phyloP scores from a whole-genome alignment of 1,139 yeast genomes.

The Suhomyces terraborum region DNA sequence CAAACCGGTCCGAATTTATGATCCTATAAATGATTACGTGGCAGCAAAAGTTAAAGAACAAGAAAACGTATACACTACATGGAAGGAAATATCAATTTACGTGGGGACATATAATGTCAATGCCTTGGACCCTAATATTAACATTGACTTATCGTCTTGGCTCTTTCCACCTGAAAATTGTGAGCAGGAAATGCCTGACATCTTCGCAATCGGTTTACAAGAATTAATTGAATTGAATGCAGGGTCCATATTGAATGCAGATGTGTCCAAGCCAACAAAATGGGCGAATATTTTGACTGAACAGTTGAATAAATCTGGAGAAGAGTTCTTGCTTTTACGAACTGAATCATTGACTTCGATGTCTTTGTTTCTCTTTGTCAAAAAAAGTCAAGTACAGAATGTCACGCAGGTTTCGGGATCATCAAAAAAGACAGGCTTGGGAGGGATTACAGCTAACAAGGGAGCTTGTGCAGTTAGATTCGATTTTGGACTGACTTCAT shows the following conservation, averaged over 20 bases:
- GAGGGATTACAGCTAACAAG: conserved; percentile 90
- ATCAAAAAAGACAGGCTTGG: conserved; percentile 83
- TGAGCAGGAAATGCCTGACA: conserved; percentile 55
- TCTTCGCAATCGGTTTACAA: conserved; percentile 86
- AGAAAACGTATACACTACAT: conserved; percentile 60
- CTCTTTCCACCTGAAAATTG: conserved; percentile 69
- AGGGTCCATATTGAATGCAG: conserved; percentile 72
- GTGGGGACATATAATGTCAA: conserved; percentile 89
- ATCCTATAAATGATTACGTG: conserved; percentile 86
- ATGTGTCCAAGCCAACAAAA: conserved; percentile 60
- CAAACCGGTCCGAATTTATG: conserved; percentile 69
- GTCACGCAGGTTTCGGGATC: conserved; percentile 80
- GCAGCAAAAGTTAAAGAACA: conserved; percentile 55
- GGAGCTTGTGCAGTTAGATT: conserved; percentile 90
- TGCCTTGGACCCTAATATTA: conserved; percentile 58
- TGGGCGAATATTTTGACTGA: conserved; percentile 63
- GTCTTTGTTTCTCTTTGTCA: conserved; percentile 59
- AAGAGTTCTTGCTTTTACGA: conserved; percentile 41
- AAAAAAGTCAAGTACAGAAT: conserved; percentile 58
- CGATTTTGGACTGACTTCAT: conserved; percentile 70
- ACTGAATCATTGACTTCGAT: conserved; percentile 50
- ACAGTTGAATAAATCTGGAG: conserved; percentile 51
- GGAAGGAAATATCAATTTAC: conserved; percentile 61
- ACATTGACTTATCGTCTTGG: conserved; percentile 71
- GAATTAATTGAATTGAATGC: conserved; percentile 91